A percentile compares a stretch with the other conserved stretches of the same genome.
Evolutionary conservation across 1,284 basidiomycete species (phyloP).

Genomic region (Ceratobasidium sp.): DNA sequence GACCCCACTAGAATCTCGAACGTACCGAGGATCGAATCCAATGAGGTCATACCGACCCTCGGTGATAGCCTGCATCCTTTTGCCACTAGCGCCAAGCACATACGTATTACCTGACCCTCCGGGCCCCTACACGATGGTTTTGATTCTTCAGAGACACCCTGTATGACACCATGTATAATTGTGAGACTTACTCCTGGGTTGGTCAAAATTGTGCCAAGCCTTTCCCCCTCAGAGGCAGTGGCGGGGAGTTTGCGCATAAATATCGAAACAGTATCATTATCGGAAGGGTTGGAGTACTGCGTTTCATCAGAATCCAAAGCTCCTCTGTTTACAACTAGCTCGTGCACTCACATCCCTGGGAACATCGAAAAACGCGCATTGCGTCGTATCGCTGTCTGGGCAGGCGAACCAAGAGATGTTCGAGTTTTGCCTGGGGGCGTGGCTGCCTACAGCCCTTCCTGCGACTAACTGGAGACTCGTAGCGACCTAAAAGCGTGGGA

Average conservation of each 20-base stretch:
- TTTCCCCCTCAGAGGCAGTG: not conserved
- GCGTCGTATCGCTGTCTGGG: constrained; percentile 10
- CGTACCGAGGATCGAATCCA: constrained; percentile 32
- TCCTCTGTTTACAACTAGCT: too few species aligned
- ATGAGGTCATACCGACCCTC: constrained; percentile 43
- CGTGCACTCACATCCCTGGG: constrained; percentile 23
- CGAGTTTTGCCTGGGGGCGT: too few species aligned
- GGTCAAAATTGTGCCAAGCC: constrained; percentile 2
- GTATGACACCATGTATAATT: too few species aligned
- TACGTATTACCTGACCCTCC: constrained; percentile 41
- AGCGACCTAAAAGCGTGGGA: too few species aligned
- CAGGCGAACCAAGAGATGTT: constrained; percentile 20
- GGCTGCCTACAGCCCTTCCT: too few species aligned
- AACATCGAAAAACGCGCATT: constrained; percentile 21
- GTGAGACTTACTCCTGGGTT: constrained; percentile 14
- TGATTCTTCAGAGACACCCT: not conserved
- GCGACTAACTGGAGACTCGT: too few species aligned
- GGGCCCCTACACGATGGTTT: constrained; percentile 39
- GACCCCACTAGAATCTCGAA: not conserved
- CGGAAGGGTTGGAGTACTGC: constrained; percentile 16
- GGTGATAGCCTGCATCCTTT: constrained; percentile 36
- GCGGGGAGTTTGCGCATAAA: constrained; percentile 25
- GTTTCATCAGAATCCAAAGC: too few species aligned
- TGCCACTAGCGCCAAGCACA: constrained; percentile 15
- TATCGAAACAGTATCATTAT: constrained; percentile 16